Evolutionary conservation across 2,329 filamentous ascomycete genomes (phyloP).

Genomic region (Colletotrichum phormii): DNA sequence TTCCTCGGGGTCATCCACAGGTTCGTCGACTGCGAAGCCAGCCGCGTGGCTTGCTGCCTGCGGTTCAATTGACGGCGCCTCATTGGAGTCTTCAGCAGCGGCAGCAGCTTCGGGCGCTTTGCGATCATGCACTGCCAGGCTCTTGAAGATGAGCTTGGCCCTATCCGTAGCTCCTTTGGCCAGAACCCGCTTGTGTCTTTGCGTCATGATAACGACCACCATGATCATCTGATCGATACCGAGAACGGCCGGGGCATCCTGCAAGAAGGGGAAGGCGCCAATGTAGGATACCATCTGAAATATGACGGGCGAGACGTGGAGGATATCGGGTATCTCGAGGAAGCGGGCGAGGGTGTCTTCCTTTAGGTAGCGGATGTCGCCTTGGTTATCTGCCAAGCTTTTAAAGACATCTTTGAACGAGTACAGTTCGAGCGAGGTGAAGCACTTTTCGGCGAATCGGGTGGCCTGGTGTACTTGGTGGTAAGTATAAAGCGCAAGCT

Average conservation of each 20-base stretch:
- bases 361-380: constrained; percentile 73
- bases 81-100: constrained; percentile 17
- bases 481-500: constrained; percentile 18
- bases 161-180: constrained; percentile 68
- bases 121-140: constrained; percentile 78
- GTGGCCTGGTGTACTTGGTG: constrained; percentile 57
- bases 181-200: constrained; percentile 74
- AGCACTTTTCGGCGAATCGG: constrained; percentile 77
- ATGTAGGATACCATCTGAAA: constrained; percentile 80
- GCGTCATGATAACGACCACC: constrained; percentile 78
- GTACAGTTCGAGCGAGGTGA: constrained; percentile 77
- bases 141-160: constrained; percentile 75
- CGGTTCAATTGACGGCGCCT: constrained; percentile 31
- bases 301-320: constrained; percentile 74
- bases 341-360: constrained; percentile 78
- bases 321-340: constrained; percentile 77
- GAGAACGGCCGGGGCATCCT: constrained; percentile 76
- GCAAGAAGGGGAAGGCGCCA: constrained; percentile 79
- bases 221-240: constrained; percentile 78
- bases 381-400: constrained; percentile 74
- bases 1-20: constrained; percentile 57
- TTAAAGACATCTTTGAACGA: constrained; percentile 80
- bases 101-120: constrained; percentile 53
- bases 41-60: constrained; percentile 37
- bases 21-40: constrained; percentile 61